Percentiles rank a stretch among this genome's conserved stretches.
phyloP scores from a whole-genome alignment of 148 eudicot genomes.

The Rhododendron simsii region DNA sequence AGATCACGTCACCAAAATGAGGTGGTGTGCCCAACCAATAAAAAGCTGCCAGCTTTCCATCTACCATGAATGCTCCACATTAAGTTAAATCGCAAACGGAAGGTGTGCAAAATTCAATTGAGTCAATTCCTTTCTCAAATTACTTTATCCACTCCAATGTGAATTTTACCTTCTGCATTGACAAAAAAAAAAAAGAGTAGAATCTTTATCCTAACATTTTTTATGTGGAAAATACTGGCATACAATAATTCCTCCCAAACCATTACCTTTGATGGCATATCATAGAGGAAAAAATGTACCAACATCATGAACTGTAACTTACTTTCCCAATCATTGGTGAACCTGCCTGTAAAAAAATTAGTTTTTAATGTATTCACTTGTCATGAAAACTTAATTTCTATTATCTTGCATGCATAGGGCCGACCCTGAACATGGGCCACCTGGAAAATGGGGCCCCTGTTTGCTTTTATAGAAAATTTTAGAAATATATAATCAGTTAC shows the following conservation, averaged over 20 bases:
- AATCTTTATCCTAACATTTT: neutral
- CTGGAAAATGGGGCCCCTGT: too few relatives aligned
- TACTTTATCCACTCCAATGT: neutral
- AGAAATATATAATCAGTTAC: neutral
- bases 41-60: neutral
- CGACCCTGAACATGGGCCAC: neutral
- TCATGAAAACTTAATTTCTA: neutral
- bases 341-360: neutral
- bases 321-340: neutral
- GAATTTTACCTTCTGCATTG: neutral
- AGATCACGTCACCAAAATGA: neutral
- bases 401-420: neutral
- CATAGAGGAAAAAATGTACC: neutral
- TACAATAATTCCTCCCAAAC: neutral
- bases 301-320: neutral
- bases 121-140: neutral
- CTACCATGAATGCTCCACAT: neutral
- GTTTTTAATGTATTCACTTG: neutral
- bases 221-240: neutral
- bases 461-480: neutral
- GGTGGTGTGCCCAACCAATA: neutral
- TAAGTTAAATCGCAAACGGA: neutral
- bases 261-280: neutral
- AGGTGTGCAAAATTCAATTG: neutral
- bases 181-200: neutral